Conservation (phyloP, 176 grass and related monocot species). For the Stipa capillata region DNA sequence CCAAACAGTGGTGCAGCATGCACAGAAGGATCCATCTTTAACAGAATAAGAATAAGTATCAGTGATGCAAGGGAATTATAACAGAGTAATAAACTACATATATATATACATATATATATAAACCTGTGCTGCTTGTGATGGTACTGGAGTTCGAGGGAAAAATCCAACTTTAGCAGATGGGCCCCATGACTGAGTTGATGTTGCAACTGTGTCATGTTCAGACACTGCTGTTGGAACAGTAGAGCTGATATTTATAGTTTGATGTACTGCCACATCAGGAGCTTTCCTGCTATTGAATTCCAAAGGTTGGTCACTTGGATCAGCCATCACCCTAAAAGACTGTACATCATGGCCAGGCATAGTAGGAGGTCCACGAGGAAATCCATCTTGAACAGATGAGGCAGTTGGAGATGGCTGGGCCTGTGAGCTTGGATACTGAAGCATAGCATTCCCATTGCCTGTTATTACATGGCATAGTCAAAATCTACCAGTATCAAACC, state of each 20-base stretch:
- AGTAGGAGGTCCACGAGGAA: slow-evolving; percentile 19
- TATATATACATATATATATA: not conserved
- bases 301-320: slow-evolving; percentile 56
- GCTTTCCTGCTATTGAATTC: slow-evolving; percentile 49
- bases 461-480: slow-evolving; percentile 30
- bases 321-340: slow-evolving; percentile 25
- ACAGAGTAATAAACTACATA: not conserved
- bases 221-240: slow-evolving; percentile 25
- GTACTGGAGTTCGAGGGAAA: slow-evolving; percentile 37
- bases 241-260: slow-evolving; percentile 34
- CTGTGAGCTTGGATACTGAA: slow-evolving; percentile 40
- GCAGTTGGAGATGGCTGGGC: slow-evolving; percentile 25
- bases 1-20: slow-evolving; percentile 47
- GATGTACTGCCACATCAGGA: slow-evolving; percentile 42
- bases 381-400: slow-evolving; percentile 61
- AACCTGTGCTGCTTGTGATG: slow-evolving; percentile 56
- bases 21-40: slow-evolving; percentile 60
- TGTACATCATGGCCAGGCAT: slow-evolving; percentile 30
- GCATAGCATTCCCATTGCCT: slow-evolving; percentile 42
- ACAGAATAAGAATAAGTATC: slow-evolving; percentile 18
- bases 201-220: slow-evolving; percentile 41
- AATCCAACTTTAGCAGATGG: slow-evolving; percentile 51
- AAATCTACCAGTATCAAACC: not conserved
- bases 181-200: slow-evolving; percentile 54
- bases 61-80: not conserved